These are phyloP conservation scores for Penicillium simplicissimum DNA, from an alignment of 495 filamentous ascomycete genomes.

Conservation along the genomic window DNA sequence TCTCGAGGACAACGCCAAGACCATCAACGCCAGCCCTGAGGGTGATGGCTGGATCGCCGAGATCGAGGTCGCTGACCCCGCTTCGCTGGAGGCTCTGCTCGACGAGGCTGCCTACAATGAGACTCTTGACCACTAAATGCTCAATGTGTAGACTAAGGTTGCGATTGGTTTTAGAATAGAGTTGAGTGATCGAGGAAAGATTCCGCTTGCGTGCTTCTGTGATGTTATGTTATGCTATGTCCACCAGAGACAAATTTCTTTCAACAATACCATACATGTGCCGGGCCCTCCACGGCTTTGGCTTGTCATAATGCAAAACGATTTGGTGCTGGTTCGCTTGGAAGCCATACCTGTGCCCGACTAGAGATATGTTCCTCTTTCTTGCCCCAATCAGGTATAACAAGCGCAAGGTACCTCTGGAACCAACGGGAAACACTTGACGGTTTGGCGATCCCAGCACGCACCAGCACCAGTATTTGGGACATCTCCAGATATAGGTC, in stretches of 20 bases:
- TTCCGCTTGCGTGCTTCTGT: slow-evolving; percentile 20
- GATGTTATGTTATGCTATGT: slow-evolving; percentile 25
- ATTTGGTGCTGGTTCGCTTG: background rate
- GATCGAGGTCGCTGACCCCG: slow-evolving; percentile 68
- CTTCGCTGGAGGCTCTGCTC: slow-evolving; percentile 76
- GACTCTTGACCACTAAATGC: slow-evolving; percentile 58
- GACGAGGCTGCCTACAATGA: slow-evolving; percentile 68
- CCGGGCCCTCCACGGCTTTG: slow-evolving; percentile 17
- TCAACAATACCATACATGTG: slow-evolving; percentile 31
- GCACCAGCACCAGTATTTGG: too few species aligned
- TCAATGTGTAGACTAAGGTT: slow-evolving; percentile 14
- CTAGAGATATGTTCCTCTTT: too few species aligned
- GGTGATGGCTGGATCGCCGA: slow-evolving; percentile 91
- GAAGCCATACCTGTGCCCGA: too few species aligned
- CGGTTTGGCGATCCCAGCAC: too few species aligned
- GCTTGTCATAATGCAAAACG: background rate
- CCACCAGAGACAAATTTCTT: slow-evolving; percentile 20
- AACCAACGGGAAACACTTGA: too few species aligned
- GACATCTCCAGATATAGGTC: too few species aligned
- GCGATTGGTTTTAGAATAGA: slow-evolving; percentile 8
- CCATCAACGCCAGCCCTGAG: slow-evolving; percentile 83
- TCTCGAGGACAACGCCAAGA: slow-evolving; percentile 80
- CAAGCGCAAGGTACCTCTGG: too few species aligned
- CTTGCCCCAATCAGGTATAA: background rate
- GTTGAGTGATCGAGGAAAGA: slow-evolving; percentile 7